Percentiles rank a stretch among this genome's conserved stretches.
phyloP scores from a whole-genome alignment of 2,329 filamentous ascomycete species.

The Teratosphaeria zuluensis region DNA sequence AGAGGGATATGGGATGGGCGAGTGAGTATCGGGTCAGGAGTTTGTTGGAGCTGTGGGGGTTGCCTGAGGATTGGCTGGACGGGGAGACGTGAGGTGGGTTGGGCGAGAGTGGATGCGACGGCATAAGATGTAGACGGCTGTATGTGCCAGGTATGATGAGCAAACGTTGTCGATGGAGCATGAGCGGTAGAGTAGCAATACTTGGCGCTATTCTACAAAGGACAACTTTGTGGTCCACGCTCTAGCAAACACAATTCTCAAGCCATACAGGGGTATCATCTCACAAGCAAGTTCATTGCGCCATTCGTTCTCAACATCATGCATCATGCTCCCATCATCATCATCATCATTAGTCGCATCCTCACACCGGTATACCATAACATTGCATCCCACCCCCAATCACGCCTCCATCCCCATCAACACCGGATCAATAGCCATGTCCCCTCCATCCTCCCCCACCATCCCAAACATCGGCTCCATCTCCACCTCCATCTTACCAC shows the following conservation, averaged over 20 bases:
- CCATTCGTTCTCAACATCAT: background rate
- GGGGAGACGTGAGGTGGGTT: background rate
- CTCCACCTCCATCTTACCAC: background rate
- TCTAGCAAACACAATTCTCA: too few species aligned
- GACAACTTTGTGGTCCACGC: too few species aligned
- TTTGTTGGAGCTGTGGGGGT: constrained; percentile 39
- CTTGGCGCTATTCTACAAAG: too few species aligned
- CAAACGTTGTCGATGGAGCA: too few species aligned
- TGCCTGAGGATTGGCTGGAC: constrained; percentile 8
- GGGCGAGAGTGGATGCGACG: too few species aligned
- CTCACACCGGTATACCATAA: background rate
- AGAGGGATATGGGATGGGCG: constrained; percentile 54
- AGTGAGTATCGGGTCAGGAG: constrained; percentile 52
- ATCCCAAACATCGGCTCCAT: background rate
- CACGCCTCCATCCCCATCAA: background rate
- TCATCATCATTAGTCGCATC: background rate
- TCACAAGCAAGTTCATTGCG: background rate
- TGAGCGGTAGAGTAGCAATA: too few species aligned
- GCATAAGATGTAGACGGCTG: too few species aligned
- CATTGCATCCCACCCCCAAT: background rate
- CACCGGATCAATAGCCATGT: constrained; percentile 2
- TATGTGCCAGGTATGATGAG: too few species aligned
- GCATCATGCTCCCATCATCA: too few species aligned
- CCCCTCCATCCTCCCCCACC: background rate
- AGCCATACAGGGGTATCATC: background rate